Conservation (phyloP, 331 rosid species). For the Rhamnella rubrinervis region DNA sequence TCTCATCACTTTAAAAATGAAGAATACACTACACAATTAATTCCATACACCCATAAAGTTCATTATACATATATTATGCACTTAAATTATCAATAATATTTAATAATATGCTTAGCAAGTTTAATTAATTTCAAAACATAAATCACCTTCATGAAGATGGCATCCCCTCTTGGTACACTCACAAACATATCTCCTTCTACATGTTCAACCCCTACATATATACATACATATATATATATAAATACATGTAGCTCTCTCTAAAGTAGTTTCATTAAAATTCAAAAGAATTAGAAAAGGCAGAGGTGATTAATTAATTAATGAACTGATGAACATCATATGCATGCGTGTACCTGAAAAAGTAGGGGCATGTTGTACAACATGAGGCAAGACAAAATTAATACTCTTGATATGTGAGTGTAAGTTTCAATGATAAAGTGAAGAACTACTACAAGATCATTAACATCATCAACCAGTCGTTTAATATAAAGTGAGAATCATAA, state of each 20-base stretch:
- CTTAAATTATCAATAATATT: no score
- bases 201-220: slow-evolving; percentile 11
- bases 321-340: neutral
- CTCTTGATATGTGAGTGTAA: slow-evolving; percentile 28
- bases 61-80: no score
- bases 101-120: neutral
- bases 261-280: no score
- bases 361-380: slow-evolving; percentile 1
- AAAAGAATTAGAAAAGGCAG: no score
- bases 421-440: slow-evolving; percentile 34
- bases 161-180: slow-evolving; percentile 3
- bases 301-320: no score
- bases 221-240: neutral
- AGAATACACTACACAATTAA: slow-evolving; percentile 2
- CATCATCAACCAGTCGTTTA: slow-evolving; percentile 49
- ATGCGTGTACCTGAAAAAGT: slow-evolving; percentile 1
- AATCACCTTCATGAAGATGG: slow-evolving; percentile 11
- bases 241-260: neutral
- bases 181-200: slow-evolving; percentile 14
- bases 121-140: neutral
- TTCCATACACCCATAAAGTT: neutral
- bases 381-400: slow-evolving; percentile 36
- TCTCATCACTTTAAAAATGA: slow-evolving; percentile 58
- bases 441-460: slow-evolving; percentile 41
- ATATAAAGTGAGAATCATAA: no score